Evolutionary conservation across 2,329 filamentous ascomycete genomes (phyloP), one percentile per base, ranked within the genome.

Genomic region (Fusarium longipes): DNA sequence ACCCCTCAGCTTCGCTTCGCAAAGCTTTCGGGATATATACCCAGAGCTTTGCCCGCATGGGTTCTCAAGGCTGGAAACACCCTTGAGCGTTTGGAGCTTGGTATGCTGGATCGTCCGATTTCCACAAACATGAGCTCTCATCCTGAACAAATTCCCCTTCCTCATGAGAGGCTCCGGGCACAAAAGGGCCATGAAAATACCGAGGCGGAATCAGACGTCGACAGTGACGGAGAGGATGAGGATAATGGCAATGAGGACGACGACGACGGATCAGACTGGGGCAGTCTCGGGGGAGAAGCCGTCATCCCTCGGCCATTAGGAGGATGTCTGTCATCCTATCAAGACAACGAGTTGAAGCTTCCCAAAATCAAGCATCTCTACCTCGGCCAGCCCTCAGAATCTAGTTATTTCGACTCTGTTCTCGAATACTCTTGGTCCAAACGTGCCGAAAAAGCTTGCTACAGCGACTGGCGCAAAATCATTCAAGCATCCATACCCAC

Each of bases 71-170:
- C 30, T 0, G 29, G 33, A 3, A 35, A 54, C 3, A 63, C 45
- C 1, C 25, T 71, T 0, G 63, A 71, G 4, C 59, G 69, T 0
- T 3, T 71, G 0, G 67, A 71, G 30, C 51, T 71, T 1, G 55
- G 48, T 14, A 66, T 71, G 60, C 3, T 71, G 3, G 69, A 70
- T 12, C 50, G 58, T 1, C 47, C 53, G 0, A 48, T 63, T 2
- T 43, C 44, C 3, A 53, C 38, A 15, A 22, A 44, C 15, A 17
- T 7, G 1, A 3, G 14, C n/a, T 5, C 25, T 1, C 1, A n/a
- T 3, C 2, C 22, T 5, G n/a, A 3, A 0, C 39, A 20, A 3
- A 15, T 30, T 12, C 65, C 52, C 14, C 60, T 57, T 11, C n/a
- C 65, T 2, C 25, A 43, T 0, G 67, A 69, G 14, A 65, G 17